Evolutionary conservation across 208 protist genomes (phyloP).

Genomic region (Crithidia thermophila): DNA sequence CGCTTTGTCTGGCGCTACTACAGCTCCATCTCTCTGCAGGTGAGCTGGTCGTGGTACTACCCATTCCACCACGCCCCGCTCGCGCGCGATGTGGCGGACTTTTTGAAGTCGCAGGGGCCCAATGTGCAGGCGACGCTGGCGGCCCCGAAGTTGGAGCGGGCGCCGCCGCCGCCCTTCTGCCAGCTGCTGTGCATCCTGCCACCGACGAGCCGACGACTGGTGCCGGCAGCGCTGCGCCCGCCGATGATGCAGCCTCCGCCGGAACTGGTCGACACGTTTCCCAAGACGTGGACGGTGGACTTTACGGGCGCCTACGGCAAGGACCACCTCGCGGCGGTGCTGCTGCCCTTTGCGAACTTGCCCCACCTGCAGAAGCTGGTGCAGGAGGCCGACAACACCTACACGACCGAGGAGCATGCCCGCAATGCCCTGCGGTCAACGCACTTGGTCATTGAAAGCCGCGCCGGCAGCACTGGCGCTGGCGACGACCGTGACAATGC

Average conservation of each 20-base stretch:
- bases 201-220: constrained; percentile 46
- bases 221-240: constrained; percentile 55
- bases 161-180: constrained; percentile 55
- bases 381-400: neutral
- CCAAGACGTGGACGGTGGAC: constrained; percentile 70
- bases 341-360: constrained; percentile 77
- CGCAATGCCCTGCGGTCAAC: constrained; percentile 25
- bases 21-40: constrained; percentile 44
- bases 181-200: constrained; percentile 87
- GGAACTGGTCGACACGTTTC: constrained; percentile 62
- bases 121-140: constrained; percentile 40
- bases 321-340: constrained; percentile 69
- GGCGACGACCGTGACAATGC: neutral
- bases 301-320: constrained; percentile 57
- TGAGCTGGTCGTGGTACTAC: constrained; percentile 87
- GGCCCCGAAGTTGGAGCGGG: constrained; percentile 36
- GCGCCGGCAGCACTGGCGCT: neutral
- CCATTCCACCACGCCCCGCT: constrained; percentile 76
- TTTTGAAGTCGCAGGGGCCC: constrained; percentile 38
- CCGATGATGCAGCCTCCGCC: constrained; percentile 45
- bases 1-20: constrained; percentile 90
- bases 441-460: constrained; percentile 43
- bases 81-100: constrained; percentile 65
- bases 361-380: constrained; percentile 43
- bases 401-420: constrained; percentile 43